phyloP scores from a whole-genome alignment of 805 yeast genomes.

The Barnettozyma botsteinii region DNA sequence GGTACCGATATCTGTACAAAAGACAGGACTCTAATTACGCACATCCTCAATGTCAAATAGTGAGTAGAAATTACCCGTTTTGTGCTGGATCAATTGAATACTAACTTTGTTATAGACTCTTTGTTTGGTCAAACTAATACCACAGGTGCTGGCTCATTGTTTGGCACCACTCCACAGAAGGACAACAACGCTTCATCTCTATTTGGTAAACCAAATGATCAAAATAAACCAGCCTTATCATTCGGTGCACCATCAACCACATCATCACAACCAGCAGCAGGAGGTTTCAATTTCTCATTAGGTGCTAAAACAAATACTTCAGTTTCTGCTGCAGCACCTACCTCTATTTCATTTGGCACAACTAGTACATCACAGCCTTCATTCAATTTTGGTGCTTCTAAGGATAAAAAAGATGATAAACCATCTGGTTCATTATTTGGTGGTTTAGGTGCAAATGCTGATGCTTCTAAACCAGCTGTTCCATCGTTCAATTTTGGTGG shows the following conservation, averaged over 20 bases:
- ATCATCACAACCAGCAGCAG: slow-evolving; percentile 1
- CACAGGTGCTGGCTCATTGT: slow-evolving; percentile 23
- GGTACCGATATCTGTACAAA: no score
- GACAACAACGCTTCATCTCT: not conserved
- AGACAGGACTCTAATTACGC: no score
- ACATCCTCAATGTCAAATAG: no score
- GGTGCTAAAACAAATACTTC: slow-evolving; percentile 3
- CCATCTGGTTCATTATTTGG: slow-evolving; percentile 1
- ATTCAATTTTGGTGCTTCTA: slow-evolving; percentile 23
- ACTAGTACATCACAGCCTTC: slow-evolving; percentile 2
- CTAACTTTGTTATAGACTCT: not conserved
- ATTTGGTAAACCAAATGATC: no score
- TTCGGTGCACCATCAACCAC: no score
- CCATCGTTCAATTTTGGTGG: slow-evolving; percentile 18
- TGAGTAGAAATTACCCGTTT: no score
- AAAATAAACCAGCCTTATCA: no score
- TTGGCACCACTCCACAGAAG: slow-evolving; percentile 23
- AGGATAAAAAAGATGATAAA: slow-evolving; percentile 8
- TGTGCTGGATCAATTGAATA: no score
- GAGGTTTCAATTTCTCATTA: not conserved
- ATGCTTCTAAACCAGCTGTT: not conserved
- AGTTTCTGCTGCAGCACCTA: not conserved
- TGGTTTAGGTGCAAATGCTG: not conserved
- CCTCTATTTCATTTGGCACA: no score
- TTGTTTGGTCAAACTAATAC: slow-evolving; percentile 19